Conservation (phyloP, 2,329 filamentous ascomycete genomes). For the Pseudocercospora ulei region DNA sequence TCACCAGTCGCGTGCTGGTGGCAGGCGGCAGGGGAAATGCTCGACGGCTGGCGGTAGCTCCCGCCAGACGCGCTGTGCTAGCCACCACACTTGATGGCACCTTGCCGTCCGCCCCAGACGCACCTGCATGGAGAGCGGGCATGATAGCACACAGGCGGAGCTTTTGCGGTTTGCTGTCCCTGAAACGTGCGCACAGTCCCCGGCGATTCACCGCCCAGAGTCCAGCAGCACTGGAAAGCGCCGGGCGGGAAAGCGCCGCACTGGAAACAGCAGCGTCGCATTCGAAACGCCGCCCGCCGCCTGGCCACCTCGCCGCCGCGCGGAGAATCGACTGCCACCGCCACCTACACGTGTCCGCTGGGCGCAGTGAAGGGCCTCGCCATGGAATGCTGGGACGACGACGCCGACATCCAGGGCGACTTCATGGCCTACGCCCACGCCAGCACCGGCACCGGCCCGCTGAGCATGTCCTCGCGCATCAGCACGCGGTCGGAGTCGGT, state of each 20-base stretch:
- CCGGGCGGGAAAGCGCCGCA: too few relatives aligned
- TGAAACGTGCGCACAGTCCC: too few relatives aligned
- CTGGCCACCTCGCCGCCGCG: slow-evolving; percentile 5
- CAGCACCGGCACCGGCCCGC: slow-evolving; percentile 61
- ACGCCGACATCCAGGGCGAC: slow-evolving; percentile 52
- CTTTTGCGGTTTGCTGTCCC: too few relatives aligned
- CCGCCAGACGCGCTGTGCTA: too few relatives aligned
- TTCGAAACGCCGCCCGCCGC: slow-evolving; percentile 5
- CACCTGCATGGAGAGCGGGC: too few relatives aligned
- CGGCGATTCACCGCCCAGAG: too few relatives aligned
- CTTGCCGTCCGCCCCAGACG: too few relatives aligned
- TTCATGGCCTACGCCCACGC: slow-evolving; percentile 43
- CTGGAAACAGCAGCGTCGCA: slow-evolving; percentile 6
- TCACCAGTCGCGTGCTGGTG: too few relatives aligned
- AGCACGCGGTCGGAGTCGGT: slow-evolving; percentile 58
- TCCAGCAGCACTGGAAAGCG: too few relatives aligned
- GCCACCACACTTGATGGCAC: too few relatives aligned
- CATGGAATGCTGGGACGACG: slow-evolving; percentile 59
- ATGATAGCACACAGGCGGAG: too few relatives aligned
- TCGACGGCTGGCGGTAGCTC: slow-evolving; percentile 1
- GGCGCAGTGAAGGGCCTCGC: slow-evolving; percentile 35
- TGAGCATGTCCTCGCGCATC: slow-evolving; percentile 66
- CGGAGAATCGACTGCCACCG: neutral
- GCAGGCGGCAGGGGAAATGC: too few relatives aligned
- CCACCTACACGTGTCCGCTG: slow-evolving; percentile 5